Evolutionary conservation across 495 filamentous ascomycete genomes (phyloP), one percentile per base, ranked within the genome.

Genomic region (Xylaria castorea): DNA sequence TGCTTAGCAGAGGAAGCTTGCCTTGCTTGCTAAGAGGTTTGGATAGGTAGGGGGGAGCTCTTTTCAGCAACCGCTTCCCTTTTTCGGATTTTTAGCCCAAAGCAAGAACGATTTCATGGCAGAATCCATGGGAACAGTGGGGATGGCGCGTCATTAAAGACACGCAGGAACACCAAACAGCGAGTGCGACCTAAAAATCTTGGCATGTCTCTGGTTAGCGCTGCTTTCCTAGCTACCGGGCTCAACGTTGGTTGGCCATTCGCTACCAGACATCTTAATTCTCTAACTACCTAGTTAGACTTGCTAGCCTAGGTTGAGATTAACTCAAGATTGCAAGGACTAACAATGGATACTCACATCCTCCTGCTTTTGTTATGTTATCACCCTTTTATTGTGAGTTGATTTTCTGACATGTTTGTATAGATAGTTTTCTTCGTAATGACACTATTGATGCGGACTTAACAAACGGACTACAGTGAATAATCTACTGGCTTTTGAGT

Each of bases 61-160:
- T 8, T 38, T 25, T 34, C 18, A 18, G 48, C 69, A 71, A 71
- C 38, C 48, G 48, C 60, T 65, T 71, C 69, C 69, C 69, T 16
- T 51, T 65, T 51, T 34, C 50, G 69, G 60, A 36, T 57, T 30
- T 18, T 65, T 6, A 65, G 63, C 51, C 32, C 48, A 65, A 60
- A 44, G 48, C 57, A 65, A 57, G 60, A 51, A 42, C n/a, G 22
- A 71, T 27, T 48, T 60, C 66, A 46, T 69, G 36, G 42, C 57
- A 62, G 42, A 50, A 61, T 57, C 55, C 40, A 40, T 22, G 20
- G 32, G 32, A 46, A 42, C 58, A 42, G 68, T 64, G 68, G 68
- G 36, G 44, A 27, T 27, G 7, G 58, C 58, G 34, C 58, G 58
- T 61, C 58, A 61, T 61, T 38, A 38, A 34, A 25, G 9, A 44